These are phyloP conservation scores for Forsythia viridissima DNA, from an alignment of 257 asterid genomes.

Conservation along the genomic window DNA sequence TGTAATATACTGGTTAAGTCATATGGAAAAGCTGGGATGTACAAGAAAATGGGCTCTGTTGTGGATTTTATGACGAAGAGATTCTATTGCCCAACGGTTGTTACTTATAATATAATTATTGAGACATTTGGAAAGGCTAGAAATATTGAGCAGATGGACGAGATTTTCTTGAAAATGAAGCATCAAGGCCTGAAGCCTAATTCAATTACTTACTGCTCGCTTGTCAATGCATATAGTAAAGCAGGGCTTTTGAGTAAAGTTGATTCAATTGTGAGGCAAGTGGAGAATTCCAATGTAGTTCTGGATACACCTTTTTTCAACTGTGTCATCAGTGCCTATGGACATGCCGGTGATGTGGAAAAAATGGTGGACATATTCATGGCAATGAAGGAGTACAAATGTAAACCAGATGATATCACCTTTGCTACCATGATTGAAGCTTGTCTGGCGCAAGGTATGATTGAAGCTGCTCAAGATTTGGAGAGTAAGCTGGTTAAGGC, in stretches of 20 bases:
- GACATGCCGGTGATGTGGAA: slow-evolving; percentile 69
- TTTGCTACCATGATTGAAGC: slow-evolving; percentile 69
- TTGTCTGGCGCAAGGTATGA: slow-evolving; percentile 66
- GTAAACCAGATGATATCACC: slow-evolving; percentile 73
- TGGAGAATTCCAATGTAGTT: slow-evolving; percentile 72
- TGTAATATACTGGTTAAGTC: slow-evolving; percentile 69
- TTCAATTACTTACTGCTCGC: slow-evolving; percentile 77
- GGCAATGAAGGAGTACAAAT: slow-evolving; percentile 65
- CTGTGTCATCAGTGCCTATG: slow-evolving; percentile 72
- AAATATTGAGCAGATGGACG: slow-evolving; percentile 65
- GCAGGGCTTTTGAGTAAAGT: slow-evolving; percentile 58
- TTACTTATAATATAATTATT: slow-evolving; percentile 72
- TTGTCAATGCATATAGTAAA: slow-evolving; percentile 69
- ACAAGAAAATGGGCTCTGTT: slow-evolving; percentile 66
- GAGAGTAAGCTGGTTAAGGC: slow-evolving; percentile 43
- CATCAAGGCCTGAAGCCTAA: slow-evolving; percentile 83
- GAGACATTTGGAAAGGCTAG: slow-evolving; percentile 84
- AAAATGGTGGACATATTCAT: slow-evolving; percentile 64
- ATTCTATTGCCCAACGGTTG: slow-evolving; percentile 66
- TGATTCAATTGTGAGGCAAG: slow-evolving; percentile 74
- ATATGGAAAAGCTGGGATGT: slow-evolving; percentile 60
- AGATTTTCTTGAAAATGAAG: slow-evolving; percentile 77
- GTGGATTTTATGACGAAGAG: slow-evolving; percentile 76
- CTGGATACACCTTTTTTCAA: slow-evolving; percentile 81
- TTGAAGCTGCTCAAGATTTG: slow-evolving; percentile 57